These are phyloP conservation scores for Pseudocercospora fuligena DNA, from an alignment of 2,329 filamentous ascomycete species.

Conservation along the genomic window DNA sequence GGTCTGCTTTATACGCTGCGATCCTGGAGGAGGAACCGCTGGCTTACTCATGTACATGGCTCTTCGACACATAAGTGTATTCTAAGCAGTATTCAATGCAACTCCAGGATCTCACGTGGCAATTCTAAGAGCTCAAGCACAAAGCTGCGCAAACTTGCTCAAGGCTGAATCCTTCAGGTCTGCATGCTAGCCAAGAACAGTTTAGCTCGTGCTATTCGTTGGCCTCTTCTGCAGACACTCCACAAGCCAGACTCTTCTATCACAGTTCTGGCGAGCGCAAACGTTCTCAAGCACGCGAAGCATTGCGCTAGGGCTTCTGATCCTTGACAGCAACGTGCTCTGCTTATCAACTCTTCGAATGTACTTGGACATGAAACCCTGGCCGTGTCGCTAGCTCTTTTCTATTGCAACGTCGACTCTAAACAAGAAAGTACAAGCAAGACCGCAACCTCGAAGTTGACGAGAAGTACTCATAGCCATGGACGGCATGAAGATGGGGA, in stretches of 20 bases:
- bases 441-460: neutral
- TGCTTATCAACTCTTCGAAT: neutral
- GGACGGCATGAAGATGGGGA: slow-evolving; percentile 25
- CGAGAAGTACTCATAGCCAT: slow-evolving; percentile 6
- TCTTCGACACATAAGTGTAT: too few relatives aligned
- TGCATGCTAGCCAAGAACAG: slow-evolving; percentile 10
- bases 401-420: neutral
- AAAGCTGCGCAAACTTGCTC: slow-evolving; percentile 23
- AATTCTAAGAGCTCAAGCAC: too few relatives aligned
- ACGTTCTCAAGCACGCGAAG: neutral
- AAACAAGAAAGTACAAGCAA: neutral
- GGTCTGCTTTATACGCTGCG: too few relatives aligned
- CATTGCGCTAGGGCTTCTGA: neutral
- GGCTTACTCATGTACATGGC: too few relatives aligned
- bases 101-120: neutral
- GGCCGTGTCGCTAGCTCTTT: neutral
- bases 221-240: neutral
- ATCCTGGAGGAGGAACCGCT: too few relatives aligned
- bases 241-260: neutral
- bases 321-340: neutral
- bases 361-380: neutral
- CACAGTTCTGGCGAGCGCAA: neutral
- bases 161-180: slow-evolving; percentile 16
- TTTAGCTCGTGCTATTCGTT: neutral
- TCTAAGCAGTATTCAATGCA: too few relatives aligned